phyloP scores from a whole-genome alignment of 2,329 filamentous ascomycete species.

The Beauveria caledonica region DNA sequence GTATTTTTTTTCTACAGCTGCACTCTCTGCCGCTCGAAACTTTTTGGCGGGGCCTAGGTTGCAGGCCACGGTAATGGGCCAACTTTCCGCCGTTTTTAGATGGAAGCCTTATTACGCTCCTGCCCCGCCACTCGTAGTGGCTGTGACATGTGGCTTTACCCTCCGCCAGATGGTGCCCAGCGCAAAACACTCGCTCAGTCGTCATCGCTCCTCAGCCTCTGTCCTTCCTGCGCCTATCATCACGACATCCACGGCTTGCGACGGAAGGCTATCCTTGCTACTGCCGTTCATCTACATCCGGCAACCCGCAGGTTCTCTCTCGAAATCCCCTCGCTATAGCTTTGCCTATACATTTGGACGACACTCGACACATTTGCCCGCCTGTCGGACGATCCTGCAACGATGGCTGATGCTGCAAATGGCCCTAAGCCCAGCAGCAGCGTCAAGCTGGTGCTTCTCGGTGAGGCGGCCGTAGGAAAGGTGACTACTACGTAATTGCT shows the following conservation, averaged over 20 bases:
- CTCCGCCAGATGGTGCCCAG: not conserved
- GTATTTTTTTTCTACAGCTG: not conserved
- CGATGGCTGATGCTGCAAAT: constrained; percentile 42
- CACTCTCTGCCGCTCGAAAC: constrained; percentile 10
- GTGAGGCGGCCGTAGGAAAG: constrained; percentile 97
- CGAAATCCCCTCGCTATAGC: not conserved
- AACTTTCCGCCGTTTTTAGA: constrained; percentile 18
- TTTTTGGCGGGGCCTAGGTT: constrained; percentile 16
- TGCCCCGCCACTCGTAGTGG: constrained; percentile 8
- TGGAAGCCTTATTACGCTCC: not conserved
- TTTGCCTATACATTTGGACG: not conserved
- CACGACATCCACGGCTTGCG: constrained; percentile 4
- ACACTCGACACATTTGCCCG: not conserved
- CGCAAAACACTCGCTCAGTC: constrained; percentile 9
- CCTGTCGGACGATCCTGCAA: constrained; percentile 8
- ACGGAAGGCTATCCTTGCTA: not conserved
- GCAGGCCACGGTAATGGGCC: not conserved
- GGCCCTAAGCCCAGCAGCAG: constrained; percentile 95
- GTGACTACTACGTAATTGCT: constrained; percentile 39
- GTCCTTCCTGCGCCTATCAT: not conserved
- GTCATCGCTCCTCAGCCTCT: constrained; percentile 16
- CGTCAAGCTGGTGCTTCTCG: constrained; percentile 96
- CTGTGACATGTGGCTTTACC: constrained; percentile 8
- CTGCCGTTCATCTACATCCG: not conserved
- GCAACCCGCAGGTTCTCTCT: not conserved